A percentile compares a stretch with the other conserved stretches of the same genome.
These are phyloP conservation scores for Pisolithus albus DNA, from an alignment of 768 basidiomycete species.

Conservation along the genomic window DNA sequence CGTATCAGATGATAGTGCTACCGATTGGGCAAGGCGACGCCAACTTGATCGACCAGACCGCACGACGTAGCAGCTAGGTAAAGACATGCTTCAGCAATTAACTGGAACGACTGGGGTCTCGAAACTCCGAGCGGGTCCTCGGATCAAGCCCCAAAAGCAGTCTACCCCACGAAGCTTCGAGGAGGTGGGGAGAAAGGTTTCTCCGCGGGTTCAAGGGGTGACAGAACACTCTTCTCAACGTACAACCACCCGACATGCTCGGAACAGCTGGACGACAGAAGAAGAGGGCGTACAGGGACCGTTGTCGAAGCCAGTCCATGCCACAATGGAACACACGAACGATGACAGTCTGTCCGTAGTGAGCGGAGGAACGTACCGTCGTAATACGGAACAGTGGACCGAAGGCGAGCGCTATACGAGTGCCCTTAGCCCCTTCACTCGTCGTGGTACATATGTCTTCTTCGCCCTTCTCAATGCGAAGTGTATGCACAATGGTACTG, in stretches of 20 bases:
- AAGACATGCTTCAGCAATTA: no score
- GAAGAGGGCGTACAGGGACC: neutral
- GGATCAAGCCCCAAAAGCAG: no score
- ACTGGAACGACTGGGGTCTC: no score
- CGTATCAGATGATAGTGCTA: no score
- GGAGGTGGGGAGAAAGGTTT: neutral
- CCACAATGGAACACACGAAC: neutral
- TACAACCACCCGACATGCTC: neutral
- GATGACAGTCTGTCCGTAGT: neutral
- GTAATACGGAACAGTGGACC: neutral
- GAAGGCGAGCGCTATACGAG: no score
- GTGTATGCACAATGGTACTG: neutral
- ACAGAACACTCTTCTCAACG: neutral
- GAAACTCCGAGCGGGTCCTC: no score
- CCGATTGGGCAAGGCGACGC: no score
- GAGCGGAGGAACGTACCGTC: neutral
- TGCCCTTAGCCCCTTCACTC: neutral
- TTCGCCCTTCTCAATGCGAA: neutral
- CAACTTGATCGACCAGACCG: no score
- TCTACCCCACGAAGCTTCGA: neutral
- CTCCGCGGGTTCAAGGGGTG: neutral
- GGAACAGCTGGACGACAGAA: neutral
- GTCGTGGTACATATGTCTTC: neutral
- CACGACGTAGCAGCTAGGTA: no score
- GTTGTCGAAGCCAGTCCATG: neutral